These are phyloP conservation scores for Stagonosporopsis vannaccii DNA, from an alignment of 2,329 filamentous ascomycete genomes.

Conservation along the genomic window DNA sequence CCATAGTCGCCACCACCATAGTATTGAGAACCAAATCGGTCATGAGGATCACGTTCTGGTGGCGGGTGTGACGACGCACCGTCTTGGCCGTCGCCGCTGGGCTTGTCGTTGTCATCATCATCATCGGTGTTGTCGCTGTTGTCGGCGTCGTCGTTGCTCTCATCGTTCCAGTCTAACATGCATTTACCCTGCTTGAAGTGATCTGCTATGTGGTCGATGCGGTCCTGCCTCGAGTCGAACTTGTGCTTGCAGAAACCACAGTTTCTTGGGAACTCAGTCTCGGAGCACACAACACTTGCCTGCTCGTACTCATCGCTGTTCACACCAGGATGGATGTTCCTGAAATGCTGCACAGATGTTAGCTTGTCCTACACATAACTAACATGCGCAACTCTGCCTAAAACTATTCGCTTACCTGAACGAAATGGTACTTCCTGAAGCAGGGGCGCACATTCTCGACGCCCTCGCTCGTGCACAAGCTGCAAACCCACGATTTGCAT, in stretches of 20 bases:
- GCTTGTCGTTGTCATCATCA: slow-evolving; percentile 34
- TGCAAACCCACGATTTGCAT: slow-evolving; percentile 45
- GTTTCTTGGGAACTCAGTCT: slow-evolving; percentile 45
- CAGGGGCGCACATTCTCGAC: slow-evolving; percentile 48
- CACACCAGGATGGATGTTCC: slow-evolving; percentile 47
- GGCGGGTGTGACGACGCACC: slow-evolving; percentile 31
- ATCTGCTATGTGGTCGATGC: slow-evolving; percentile 49
- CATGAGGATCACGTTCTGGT: slow-evolving; percentile 30
- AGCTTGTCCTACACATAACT: neutral
- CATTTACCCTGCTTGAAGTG: slow-evolving; percentile 50
- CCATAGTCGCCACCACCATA: slow-evolving; percentile 25
- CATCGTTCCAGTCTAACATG: slow-evolving; percentile 49
- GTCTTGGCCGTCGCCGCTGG: slow-evolving; percentile 37
- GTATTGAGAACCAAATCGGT: slow-evolving; percentile 26
- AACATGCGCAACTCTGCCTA: neutral
- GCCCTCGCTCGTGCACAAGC: slow-evolving; percentile 39
- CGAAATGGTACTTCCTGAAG: slow-evolving; percentile 48
- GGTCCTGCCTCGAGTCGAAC: slow-evolving; percentile 44
- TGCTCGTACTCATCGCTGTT: slow-evolving; percentile 43
- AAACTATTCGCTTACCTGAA: slow-evolving; percentile 27
- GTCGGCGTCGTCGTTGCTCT: slow-evolving; percentile 32
- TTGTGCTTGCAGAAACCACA: slow-evolving; percentile 48
- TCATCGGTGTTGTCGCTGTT: slow-evolving; percentile 38
- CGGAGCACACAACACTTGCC: slow-evolving; percentile 40
- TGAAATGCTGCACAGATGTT: slow-evolving; percentile 38